phyloP scores from a whole-genome alignment of 2,329 filamentous ascomycete genomes.

The Lizonia empirigonia region DNA sequence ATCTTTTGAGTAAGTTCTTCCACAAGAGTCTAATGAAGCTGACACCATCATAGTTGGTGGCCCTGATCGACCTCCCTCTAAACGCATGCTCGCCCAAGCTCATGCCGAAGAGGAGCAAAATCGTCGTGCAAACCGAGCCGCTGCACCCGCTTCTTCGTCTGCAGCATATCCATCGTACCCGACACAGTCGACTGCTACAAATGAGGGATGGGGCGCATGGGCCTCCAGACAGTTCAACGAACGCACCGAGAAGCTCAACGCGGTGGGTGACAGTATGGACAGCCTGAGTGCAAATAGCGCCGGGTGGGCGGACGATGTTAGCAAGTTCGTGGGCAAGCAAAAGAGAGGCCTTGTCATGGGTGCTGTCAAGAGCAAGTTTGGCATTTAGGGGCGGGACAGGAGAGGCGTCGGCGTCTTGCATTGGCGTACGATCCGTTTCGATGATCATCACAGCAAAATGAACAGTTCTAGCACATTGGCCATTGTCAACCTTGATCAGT shows the following conservation, averaged over 20 bases:
- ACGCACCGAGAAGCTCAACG: conserved; percentile 81
- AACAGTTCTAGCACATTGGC: neutral
- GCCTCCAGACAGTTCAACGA: conserved; percentile 87
- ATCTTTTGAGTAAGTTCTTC: conserved; percentile 68
- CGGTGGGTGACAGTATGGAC: conserved; percentile 86
- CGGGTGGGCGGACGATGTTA: conserved; percentile 85
- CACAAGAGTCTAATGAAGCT: neutral
- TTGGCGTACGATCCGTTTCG: neutral
- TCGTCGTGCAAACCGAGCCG: conserved; percentile 44
- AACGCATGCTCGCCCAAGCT: conserved; percentile 82
- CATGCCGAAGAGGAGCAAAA: conserved; percentile 72
- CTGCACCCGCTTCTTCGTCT: conserved; percentile 39
- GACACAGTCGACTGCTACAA: conserved; percentile 18
- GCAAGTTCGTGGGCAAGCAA: conserved; percentile 83
- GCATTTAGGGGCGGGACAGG: conserved; percentile 23
- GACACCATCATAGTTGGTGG: conserved; percentile 68
- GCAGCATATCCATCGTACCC: conserved; percentile 31
- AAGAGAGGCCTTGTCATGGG: conserved; percentile 85
- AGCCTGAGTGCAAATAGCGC: conserved; percentile 78
- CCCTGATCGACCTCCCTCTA: conserved; percentile 83
- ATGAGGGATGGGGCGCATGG: conserved; percentile 73
- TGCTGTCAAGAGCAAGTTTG: conserved; percentile 46
- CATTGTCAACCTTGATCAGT: neutral
- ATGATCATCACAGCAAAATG: neutral
- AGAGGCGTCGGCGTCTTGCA: neutral